Conservation (phyloP, 2,329 filamentous ascomycete genomes). For the Colletotrichum melonis region DNA sequence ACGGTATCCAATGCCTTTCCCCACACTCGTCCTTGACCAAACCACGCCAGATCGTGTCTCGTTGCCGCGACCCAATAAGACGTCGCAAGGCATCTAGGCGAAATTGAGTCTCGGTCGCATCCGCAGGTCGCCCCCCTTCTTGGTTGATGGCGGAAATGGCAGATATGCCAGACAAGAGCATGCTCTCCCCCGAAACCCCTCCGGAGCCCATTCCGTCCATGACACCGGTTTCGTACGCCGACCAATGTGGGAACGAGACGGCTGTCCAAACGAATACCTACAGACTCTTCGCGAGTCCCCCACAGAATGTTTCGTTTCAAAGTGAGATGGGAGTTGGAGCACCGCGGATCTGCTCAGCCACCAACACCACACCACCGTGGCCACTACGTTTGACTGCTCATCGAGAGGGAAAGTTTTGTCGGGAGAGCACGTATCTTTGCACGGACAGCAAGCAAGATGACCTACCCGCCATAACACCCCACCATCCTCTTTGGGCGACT, state of each 20-base stretch:
- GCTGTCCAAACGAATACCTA: not conserved
- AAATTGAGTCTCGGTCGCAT: slow-evolving; percentile 24
- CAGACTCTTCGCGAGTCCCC: not conserved
- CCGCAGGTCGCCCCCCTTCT: not conserved
- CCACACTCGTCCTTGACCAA: slow-evolving; percentile 1
- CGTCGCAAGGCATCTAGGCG: not conserved
- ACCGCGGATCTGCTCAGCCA: slow-evolving; percentile 3
- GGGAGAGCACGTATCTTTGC: not conserved
- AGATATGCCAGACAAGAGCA: not conserved
- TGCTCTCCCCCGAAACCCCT: not conserved
- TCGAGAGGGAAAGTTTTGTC: not conserved
- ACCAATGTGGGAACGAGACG: slow-evolving; percentile 16
- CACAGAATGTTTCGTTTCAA: slow-evolving; percentile 31
- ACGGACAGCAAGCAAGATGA: not conserved
- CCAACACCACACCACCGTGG: not conserved
- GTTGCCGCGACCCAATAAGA: not conserved
- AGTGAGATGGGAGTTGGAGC: slow-evolving; percentile 8
- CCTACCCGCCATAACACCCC: not conserved
- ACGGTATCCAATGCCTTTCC: slow-evolving; percentile 18
- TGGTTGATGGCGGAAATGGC: not conserved
- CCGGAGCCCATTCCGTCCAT: slow-evolving; percentile 18
- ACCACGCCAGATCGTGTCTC: slow-evolving; percentile 4
- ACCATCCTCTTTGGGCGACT: slow-evolving; percentile 18
- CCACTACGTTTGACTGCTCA: not conserved
- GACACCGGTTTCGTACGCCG: slow-evolving; percentile 20